Evolutionary conservation across 805 yeast species (phyloP), one percentile per base, ranked within the genome.

Genomic region (Ogataea allantospora): DNA sequence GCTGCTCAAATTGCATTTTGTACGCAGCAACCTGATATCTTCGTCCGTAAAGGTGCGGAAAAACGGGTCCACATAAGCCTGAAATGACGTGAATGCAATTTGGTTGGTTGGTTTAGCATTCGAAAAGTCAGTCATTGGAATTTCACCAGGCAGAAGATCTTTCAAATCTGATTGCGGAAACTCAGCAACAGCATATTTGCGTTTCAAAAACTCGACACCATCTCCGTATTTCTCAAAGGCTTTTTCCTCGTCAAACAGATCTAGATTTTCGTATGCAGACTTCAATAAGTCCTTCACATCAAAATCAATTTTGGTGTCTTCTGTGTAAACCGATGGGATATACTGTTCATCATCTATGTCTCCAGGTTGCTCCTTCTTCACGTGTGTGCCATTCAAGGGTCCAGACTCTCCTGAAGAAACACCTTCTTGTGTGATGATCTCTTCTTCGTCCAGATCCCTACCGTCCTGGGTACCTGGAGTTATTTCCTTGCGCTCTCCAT

Each of bases 71-170:
- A 88, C 73, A 49, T 83, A 87, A 1, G 89, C 66, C 48, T 86
- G 83, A 57, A 86, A 93, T 0, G 99, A 89, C 9, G 85, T 71
- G 57, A 85, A 88, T 55, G 88, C 96, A 12, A 91, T 93, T 65
- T 93, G 99, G 60, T 88, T 91, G 2, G 88, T 63, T 13, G 89
- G 89, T 54, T 89, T 91, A 10, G 81, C 77, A 45, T 79, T 78
- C 5, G 96, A 81, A 50, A 86, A 88, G 61, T 93, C 98, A 39
- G 72, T 74, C 58, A 85, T 80, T 8, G 99, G 99, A 17, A 88
- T 80, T 23, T 71, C 77, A 3, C 99, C 99, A 0, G 99, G 96
- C 20, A 93, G 67, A 44, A 83, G 61, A 38, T 79, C 83, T 47
- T 77, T 70, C 30, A 93, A 66, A 55, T 89, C 95, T 26, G 70